Evolutionary conservation across 2,329 filamentous ascomycete species (phyloP).

Genomic region (Moelleriella libera): DNA sequence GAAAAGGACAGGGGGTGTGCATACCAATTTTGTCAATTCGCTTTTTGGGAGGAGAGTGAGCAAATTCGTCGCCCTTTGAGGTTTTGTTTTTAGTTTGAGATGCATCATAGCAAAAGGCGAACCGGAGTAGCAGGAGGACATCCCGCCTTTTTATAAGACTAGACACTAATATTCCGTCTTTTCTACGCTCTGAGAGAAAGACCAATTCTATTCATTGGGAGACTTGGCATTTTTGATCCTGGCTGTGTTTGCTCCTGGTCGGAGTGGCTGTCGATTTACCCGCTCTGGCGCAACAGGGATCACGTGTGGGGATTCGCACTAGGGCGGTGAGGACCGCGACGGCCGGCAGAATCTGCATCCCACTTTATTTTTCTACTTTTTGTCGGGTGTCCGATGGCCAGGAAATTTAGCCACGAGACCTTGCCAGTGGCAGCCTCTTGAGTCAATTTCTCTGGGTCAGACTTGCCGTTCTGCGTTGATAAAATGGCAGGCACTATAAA

Average conservation of each 20-base stretch:
- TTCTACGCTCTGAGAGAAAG: neutral
- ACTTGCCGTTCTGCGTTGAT: neutral
- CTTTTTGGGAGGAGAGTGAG: neutral
- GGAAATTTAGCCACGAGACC: no score
- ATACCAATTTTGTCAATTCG: neutral
- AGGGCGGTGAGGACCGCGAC: conserved; percentile 13
- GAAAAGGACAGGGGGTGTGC: conserved; percentile 1
- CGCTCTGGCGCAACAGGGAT: no score
- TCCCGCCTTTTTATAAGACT: conserved; percentile 10
- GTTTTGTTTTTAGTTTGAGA: conserved; percentile 11
- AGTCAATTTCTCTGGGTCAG: neutral
- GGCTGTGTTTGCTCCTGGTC: no score
- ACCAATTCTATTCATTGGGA: no score
- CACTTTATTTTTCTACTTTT: conserved; percentile 20
- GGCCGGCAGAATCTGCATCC: conserved; percentile 22
- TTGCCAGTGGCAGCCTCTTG: neutral
- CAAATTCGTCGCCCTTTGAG: conserved; percentile 3
- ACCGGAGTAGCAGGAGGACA: conserved; percentile 17
- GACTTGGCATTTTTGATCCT: no score
- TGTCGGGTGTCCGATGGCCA: neutral
- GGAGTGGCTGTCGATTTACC: no score
- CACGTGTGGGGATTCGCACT: no score
- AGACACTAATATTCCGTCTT: conserved; percentile 3
- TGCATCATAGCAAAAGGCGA: conserved; percentile 20
- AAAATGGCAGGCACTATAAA: conserved; percentile 40